Base-by-base conservation (phyloP, 2,329 filamentous ascomycete genomes). In the Cladosporium sp. region DNA sequence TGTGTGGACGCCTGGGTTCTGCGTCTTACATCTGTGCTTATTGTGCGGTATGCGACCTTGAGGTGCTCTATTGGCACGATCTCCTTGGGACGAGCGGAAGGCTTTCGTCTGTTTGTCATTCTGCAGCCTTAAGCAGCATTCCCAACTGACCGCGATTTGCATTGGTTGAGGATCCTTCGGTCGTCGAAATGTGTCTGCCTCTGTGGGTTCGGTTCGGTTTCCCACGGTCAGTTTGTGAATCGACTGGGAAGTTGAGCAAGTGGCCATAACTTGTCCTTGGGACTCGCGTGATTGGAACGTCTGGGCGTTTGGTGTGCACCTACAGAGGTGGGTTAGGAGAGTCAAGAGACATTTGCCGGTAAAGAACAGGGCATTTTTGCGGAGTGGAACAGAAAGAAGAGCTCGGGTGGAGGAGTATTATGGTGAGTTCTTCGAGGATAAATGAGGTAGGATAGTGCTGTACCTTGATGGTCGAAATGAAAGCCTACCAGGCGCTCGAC, bases 11-110 rank as follows among this genome's bases (percentile, higher is more conserved):
- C 40, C n/a, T 46, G 40, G 40, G 40, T 46, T 46, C 40, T 46
- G 40, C 40, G n/a, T 46, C 40, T 46, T 46, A 23, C 40, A 46
- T 21, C n/a, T 23, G 40, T 18, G 23, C 21, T 29, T 46, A 3
- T 46, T 18, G 56, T 11, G 33, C 28, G 37, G 23, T 59, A 59
- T 59, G 40, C 31, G 23, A 59, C 18, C 52, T 31, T 33, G 26
- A 21, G 29, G 29, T 31, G 16, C 2, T 44, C 35, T 26, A 44
- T 59, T 59, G 56, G 56, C 33, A 26, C 14, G 23, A 35, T 21
- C 23, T 28, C 11, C 40, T 49, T 62, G 33, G 59, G 59, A 37
- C 59, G 28, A 62, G 59, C 59, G 59, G 59, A 53, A 26, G 59
- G 29, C 44, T 28, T 59, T 60, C 26, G 16, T 26, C 31, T 44